These are phyloP conservation scores for Verruconis gallopava DNA, from an alignment of 2,329 filamentous ascomycete genomes.

Conservation along the genomic window DNA sequence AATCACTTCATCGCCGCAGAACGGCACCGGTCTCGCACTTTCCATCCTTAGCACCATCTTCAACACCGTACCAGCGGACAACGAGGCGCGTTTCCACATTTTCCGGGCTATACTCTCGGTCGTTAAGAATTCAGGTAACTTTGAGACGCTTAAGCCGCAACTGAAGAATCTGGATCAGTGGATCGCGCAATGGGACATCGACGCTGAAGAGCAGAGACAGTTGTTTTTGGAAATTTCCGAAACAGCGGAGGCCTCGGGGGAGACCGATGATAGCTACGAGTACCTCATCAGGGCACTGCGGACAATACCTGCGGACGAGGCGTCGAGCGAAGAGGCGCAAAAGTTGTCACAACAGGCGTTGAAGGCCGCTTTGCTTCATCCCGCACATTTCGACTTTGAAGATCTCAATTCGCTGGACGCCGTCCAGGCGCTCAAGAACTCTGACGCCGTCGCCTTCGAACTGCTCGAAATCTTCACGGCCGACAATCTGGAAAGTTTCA, in stretches of 20 bases:
- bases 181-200: slow-evolving; percentile 71
- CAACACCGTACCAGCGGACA: slow-evolving; percentile 71
- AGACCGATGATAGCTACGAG: slow-evolving; percentile 61
- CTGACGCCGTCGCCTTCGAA: slow-evolving; percentile 75
- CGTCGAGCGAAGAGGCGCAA: slow-evolving; percentile 40
- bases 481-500: slow-evolving; percentile 88
- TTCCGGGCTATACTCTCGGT: slow-evolving; percentile 80
- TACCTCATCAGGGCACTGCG: slow-evolving; percentile 68
- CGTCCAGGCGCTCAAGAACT: slow-evolving; percentile 75
- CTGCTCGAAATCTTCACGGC: slow-evolving; percentile 91
- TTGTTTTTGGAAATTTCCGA: slow-evolving; percentile 75
- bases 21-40: slow-evolving; percentile 75
- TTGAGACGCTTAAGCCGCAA: slow-evolving; percentile 72
- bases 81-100: slow-evolving; percentile 77
- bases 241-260: slow-evolving; percentile 62
- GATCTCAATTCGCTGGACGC: slow-evolving; percentile 58
- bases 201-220: slow-evolving; percentile 70
- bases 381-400: slow-evolving; percentile 59
- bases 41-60: slow-evolving; percentile 90
- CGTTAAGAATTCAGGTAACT: slow-evolving; percentile 54
- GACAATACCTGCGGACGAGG: slow-evolving; percentile 51
- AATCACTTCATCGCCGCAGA: slow-evolving; percentile 70
- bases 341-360: slow-evolving; percentile 51
- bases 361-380: slow-evolving; percentile 52
- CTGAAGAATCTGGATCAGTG: slow-evolving; percentile 71